phyloP scores from a whole-genome alignment of 176 grass and related monocot species.

The Ananas comosus region DNA sequence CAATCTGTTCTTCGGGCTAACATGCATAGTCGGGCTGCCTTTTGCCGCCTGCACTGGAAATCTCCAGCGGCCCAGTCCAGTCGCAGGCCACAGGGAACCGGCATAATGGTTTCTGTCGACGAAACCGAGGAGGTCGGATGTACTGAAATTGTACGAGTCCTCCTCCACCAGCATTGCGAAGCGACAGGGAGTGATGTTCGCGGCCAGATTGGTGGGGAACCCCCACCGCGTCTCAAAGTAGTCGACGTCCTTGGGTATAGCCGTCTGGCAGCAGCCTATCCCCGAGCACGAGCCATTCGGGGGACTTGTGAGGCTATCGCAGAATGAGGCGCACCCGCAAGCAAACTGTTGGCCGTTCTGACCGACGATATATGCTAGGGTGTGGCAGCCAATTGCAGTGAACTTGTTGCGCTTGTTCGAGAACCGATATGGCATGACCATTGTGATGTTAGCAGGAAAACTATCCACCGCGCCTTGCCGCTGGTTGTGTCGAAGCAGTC shows the following conservation, averaged over 20 bases:
- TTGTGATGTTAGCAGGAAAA: not conserved
- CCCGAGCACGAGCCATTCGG: conserved; percentile 12
- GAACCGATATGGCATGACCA: not conserved
- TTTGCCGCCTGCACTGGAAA: not conserved
- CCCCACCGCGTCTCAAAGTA: not conserved
- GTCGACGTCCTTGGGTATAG: not conserved
- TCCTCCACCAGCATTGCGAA: conserved; percentile 25
- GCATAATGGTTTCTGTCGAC: not conserved
- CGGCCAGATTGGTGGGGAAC: not conserved
- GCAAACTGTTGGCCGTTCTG: not conserved
- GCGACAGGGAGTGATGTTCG: conserved; percentile 30
- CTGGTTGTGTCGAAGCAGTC: not conserved
- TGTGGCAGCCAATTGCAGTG: conserved; percentile 25
- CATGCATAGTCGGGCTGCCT: conserved; percentile 16
- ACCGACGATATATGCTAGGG: not conserved
- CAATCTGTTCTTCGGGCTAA: conserved; percentile 35
- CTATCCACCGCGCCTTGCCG: not conserved
- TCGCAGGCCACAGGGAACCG: not conserved
- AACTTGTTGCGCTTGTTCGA: conserved; percentile 10
- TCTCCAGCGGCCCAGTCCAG: conserved; percentile 21
- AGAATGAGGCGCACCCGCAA: conserved; percentile 13
- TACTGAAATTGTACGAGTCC: conserved; percentile 33
- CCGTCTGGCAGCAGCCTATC: conserved; percentile 21
- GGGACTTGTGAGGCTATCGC: conserved; percentile 5
- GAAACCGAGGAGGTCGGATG: not conserved